Evolutionary conservation across 495 filamentous ascomycete genomes (phyloP), one percentile per base, ranked within the genome.

Genomic region (Lasiosphaeriaceae sp.): DNA sequence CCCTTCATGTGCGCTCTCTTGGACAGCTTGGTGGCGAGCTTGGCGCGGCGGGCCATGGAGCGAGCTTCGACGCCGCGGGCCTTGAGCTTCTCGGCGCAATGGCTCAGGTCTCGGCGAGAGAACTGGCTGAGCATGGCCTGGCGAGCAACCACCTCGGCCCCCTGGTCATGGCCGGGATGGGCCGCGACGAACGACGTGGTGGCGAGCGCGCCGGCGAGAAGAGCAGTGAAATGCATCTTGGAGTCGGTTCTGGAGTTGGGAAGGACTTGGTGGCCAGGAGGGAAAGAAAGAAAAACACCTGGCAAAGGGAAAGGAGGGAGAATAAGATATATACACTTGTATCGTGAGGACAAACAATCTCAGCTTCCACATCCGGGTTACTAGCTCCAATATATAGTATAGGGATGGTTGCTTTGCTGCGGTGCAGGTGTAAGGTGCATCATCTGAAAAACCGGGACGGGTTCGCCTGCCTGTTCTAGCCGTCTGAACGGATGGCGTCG

Each of bases 91-190:
- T 68, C 67, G 26, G 79, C 69, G 63, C 80, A 83, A 57, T 80
- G 77, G 37, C 60, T 59, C 37, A 80, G 66, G 45, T 76, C 73
- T 49, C 71, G 74, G 29, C 72, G 61, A 16, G 34, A 11, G 37
- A 73, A 70, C 55, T 58, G 70, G 67, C 52, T 52, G 48, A 82
- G 58, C 56, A 74, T 78, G 0, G 66, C 64, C 35, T 71, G 70
- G 39, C 76, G 79, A 63, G 79, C 75, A 11, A 71, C 72, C 22
- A 72, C 63, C 61, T 81, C 78, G 14, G 72, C 68, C 47, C 63
- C 66, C 61, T 73, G 56, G 54, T 81, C 72, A 41, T 81, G 77
- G 50, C 79, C 79, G 2, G 78, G 78, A 47, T 82, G 78, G 24
- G 76, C 75, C 6, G 53, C 50, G 31, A 60, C 65, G 17, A 58